Evolutionary conservation across 139 green algal species (phyloP).

Genomic region (Eudorina sp.): DNA sequence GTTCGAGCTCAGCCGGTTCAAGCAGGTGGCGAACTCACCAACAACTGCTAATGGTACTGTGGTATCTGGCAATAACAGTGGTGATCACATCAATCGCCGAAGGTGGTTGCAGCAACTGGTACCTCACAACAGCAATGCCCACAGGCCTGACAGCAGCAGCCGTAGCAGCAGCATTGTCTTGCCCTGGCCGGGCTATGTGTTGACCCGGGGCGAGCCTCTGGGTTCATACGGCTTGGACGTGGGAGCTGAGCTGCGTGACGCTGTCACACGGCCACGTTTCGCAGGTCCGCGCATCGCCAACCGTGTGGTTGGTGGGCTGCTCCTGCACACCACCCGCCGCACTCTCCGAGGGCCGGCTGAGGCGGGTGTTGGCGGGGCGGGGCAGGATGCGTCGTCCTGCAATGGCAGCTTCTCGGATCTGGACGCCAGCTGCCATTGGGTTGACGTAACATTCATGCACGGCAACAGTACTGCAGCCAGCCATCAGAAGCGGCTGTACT

Average conservation of each 20-base stretch:
- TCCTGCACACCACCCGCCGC: conserved; percentile 61
- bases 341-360: not conserved
- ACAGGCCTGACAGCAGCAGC: not conserved
- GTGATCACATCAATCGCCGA: not conserved
- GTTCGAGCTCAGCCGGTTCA: not conserved
- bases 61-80: not conserved
- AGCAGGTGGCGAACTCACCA: too few species aligned
- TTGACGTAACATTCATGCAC: conserved; percentile 15
- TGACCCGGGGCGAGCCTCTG: not conserved
- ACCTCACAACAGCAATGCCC: too few species aligned
- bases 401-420: conserved; percentile 20
- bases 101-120: too few species aligned
- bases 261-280: not conserved
- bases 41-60: too few species aligned
- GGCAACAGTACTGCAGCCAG: not conserved
- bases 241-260: not conserved
- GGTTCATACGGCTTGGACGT: not conserved
- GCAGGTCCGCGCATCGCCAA: conserved; percentile 43
- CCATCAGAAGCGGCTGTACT: conserved; percentile 44
- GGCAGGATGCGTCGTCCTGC: too few species aligned
- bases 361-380: too few species aligned
- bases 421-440: conserved; percentile 52
- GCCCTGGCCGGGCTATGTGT: conserved; percentile 25
- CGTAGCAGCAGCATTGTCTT: not conserved
- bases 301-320: conserved; percentile 57